These are phyloP conservation scores for Corylus heterophylla DNA, from an alignment of 306 rosid genomes.

Conservation along the genomic window DNA sequence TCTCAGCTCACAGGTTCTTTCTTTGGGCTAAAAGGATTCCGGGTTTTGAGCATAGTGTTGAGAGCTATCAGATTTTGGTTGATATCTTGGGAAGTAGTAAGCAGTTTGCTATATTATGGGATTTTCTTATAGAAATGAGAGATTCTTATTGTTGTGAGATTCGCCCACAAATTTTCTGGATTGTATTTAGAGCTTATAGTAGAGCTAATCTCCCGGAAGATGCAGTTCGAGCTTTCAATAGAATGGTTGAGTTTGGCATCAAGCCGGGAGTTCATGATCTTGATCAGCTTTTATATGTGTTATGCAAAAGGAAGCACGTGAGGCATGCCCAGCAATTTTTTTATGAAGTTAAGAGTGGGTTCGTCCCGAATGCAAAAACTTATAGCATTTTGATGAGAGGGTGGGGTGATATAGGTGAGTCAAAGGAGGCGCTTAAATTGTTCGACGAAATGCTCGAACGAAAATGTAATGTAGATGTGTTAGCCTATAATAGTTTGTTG, in stretches of 20 bases:
- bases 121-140: constrained; percentile 66
- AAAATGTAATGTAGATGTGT: constrained; percentile 62
- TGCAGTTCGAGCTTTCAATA: constrained; percentile 65
- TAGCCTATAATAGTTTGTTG: constrained; percentile 65
- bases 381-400: constrained; percentile 79
- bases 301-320: constrained; percentile 75
- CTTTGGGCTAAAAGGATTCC: constrained; percentile 81
- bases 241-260: constrained; percentile 82
- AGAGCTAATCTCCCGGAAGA: constrained; percentile 72
- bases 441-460: constrained; percentile 71
- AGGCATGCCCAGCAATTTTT: constrained; percentile 71
- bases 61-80: constrained; percentile 70
- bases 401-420: constrained; percentile 70
- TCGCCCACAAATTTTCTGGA: constrained; percentile 62
- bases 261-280: constrained; percentile 61
- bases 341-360: constrained; percentile 54
- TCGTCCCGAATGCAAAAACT: constrained; percentile 49
- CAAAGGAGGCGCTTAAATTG: constrained; percentile 56
- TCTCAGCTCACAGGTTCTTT: constrained; percentile 86
- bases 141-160: constrained; percentile 53
- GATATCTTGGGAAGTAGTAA: constrained; percentile 68
- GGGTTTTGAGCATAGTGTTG: constrained; percentile 59
- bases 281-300: constrained; percentile 58
- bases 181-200: constrained; percentile 67
- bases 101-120: constrained; percentile 87